These are phyloP conservation scores for Trichoderma endophyticum DNA, from an alignment of 2,329 filamentous ascomycete species.

Conservation along the genomic window DNA sequence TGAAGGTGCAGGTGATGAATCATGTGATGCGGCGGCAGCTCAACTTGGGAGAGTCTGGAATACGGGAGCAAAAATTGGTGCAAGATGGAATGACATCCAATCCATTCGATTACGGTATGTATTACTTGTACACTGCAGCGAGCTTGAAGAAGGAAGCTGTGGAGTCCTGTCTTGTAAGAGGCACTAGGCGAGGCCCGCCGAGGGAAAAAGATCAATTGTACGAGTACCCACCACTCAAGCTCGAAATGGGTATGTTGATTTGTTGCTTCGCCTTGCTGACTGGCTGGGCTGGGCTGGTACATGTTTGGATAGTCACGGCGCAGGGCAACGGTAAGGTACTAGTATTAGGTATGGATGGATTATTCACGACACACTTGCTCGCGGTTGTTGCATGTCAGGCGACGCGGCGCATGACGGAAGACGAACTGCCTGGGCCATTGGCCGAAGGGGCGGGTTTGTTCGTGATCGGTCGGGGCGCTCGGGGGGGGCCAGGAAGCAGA, in stretches of 20 bases:
- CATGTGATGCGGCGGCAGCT: constrained; percentile 15
- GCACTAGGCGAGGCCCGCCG: constrained; percentile 8
- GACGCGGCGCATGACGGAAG: constrained; percentile 15
- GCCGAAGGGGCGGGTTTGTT: neutral
- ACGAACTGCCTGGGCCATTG: constrained; percentile 9
- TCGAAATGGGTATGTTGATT: neutral
- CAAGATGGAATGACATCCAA: neutral
- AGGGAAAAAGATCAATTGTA: neutral
- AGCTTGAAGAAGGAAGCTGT: neutral
- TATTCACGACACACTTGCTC: constrained; percentile 12
- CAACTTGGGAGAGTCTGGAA: neutral
- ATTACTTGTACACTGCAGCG: neutral
- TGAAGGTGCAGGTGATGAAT: constrained; percentile 17
- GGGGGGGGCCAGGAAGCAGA: neutral
- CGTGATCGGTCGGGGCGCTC: constrained; percentile 17
- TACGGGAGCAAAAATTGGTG: neutral
- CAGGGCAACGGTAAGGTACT: neutral
- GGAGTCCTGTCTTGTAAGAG: neutral
- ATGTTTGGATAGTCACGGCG: neutral
- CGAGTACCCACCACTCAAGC: neutral
- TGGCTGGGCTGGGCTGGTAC: neutral
- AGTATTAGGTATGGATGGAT: neutral
- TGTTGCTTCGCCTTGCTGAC: constrained; percentile 4
- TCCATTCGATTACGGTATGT: neutral
- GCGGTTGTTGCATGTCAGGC: constrained; percentile 11